A percentile compares a stretch with the other conserved stretches of the same genome.
Conservation (phyloP, 2,329 filamentous ascomycete genomes). For the Cercospora nicotianae region DNA sequence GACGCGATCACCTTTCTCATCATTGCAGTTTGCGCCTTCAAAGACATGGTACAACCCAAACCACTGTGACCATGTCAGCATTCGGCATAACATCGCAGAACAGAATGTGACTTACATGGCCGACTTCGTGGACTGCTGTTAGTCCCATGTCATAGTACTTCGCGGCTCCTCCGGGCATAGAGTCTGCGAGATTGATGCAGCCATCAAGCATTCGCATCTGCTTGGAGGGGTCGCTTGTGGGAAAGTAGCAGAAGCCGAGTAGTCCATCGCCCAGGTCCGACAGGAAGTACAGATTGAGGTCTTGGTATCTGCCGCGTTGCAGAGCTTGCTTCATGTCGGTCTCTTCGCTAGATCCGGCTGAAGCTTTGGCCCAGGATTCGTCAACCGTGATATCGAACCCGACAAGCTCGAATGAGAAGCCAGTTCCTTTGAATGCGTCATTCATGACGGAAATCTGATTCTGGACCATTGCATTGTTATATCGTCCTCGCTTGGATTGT, state of each 20-base stretch:
- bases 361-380: constrained; percentile 52
- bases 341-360: constrained; percentile 45
- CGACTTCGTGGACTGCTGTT: constrained; percentile 11
- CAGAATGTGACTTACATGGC: background rate
- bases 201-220: constrained; percentile 46
- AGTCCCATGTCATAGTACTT: constrained; percentile 45
- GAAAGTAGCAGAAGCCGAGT: constrained; percentile 16
- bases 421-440: constrained; percentile 46
- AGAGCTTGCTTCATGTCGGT: constrained; percentile 52
- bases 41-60: constrained; percentile 46
- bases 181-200: constrained; percentile 54
- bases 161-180: constrained; percentile 51
- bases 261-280: constrained; percentile 44
- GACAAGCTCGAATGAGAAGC: constrained; percentile 50
- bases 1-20: constrained; percentile 38
- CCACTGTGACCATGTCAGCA: constrained; percentile 46
- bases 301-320: constrained; percentile 52
- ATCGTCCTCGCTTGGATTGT: constrained; percentile 34
- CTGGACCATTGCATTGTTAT: constrained; percentile 41
- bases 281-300: constrained; percentile 59
- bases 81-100: constrained; percentile 32
- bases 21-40: constrained; percentile 6
- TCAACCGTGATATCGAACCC: constrained; percentile 52
- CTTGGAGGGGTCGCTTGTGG: constrained; percentile 43
- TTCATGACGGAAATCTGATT: constrained; percentile 40